Evolutionary conservation across 306 rosid genomes (phyloP).

Genomic region (Quercus rubra): DNA sequence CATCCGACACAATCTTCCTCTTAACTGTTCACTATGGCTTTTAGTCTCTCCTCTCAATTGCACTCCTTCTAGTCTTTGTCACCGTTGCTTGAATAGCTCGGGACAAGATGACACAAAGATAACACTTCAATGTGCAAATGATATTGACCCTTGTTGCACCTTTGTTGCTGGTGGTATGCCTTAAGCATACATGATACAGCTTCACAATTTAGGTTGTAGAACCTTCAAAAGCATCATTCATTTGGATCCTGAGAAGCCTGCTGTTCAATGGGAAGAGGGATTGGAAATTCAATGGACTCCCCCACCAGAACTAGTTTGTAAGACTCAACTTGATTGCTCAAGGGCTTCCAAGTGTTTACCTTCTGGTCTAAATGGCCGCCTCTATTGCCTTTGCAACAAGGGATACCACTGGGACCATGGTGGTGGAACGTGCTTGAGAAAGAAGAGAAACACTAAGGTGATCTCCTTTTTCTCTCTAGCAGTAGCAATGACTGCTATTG

Average conservation of each 20-base stretch:
- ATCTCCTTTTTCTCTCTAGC: slow-evolving; percentile 46
- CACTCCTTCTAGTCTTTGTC: slow-evolving; percentile 81
- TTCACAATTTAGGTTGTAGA: slow-evolving; percentile 82
- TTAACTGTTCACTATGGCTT: slow-evolving; percentile 85
- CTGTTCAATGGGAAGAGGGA: slow-evolving; percentile 81
- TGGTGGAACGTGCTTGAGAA: slow-evolving; percentile 50
- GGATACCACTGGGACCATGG: slow-evolving; percentile 65
- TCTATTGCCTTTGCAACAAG: slow-evolving; percentile 63
- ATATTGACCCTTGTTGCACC: slow-evolving; percentile 76
- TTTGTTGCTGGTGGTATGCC: slow-evolving; percentile 83
- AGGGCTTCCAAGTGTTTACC: slow-evolving; percentile 51
- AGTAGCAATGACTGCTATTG: slow-evolving; percentile 30
- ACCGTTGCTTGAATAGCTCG: slow-evolving; percentile 64
- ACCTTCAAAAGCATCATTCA: slow-evolving; percentile 84
- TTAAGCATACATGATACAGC: slow-evolving; percentile 86
- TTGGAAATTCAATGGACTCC: slow-evolving; percentile 85
- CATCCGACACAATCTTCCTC: slow-evolving; percentile 80
- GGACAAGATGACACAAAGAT: slow-evolving; percentile 43
- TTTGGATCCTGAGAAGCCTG: slow-evolving; percentile 50
- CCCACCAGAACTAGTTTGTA: slow-evolving; percentile 75
- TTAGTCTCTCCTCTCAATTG: slow-evolving; percentile 91
- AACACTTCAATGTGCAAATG: slow-evolving; percentile 57
- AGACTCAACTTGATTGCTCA: slow-evolving; percentile 58
- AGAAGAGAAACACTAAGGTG: slow-evolving; percentile 34
- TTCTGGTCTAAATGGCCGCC: slow-evolving; percentile 16